These are phyloP conservation scores for Alnus rubra DNA, from an alignment of 306 rosid species.

Conservation along the genomic window DNA sequence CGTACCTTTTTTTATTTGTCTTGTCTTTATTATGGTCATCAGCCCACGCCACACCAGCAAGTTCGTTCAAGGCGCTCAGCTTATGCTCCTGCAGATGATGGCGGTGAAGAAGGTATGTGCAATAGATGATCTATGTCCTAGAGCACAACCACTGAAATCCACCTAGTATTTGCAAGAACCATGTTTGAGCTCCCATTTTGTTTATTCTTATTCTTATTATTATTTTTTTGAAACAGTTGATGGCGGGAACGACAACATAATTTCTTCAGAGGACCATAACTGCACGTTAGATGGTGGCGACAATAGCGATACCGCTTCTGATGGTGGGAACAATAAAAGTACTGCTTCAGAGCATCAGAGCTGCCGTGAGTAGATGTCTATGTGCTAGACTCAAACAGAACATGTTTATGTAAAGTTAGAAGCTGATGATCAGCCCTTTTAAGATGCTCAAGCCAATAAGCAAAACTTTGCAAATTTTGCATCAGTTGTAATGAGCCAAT, in stretches of 20 bases:
- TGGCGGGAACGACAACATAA: constrained; percentile 19
- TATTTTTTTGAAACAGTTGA: constrained; percentile 30
- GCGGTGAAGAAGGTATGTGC: constrained; percentile 58
- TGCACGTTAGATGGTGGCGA: constrained; percentile 29
- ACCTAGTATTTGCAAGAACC: not conserved
- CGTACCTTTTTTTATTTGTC: not conserved
- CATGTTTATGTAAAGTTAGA: constrained; percentile 29
- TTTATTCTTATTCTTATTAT: not conserved
- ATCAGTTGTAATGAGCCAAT: constrained; percentile 35
- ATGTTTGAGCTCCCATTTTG: constrained; percentile 15
- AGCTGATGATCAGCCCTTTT: constrained; percentile 14
- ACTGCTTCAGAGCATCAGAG: constrained; percentile 43
- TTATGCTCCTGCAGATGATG: constrained; percentile 71
- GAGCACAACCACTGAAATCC: constrained; percentile 6
- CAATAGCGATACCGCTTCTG: constrained; percentile 18
- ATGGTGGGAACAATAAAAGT: constrained; percentile 29
- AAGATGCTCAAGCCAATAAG: constrained; percentile 41
- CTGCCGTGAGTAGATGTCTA: constrained; percentile 26
- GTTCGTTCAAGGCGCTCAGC: constrained; percentile 81
- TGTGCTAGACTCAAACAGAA: constrained; percentile 14
- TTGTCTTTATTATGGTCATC: constrained; percentile 33
- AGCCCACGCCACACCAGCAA: constrained; percentile 94
- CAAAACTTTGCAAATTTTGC: constrained; percentile 34
- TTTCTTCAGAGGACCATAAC: constrained; percentile 43
- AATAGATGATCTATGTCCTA: not conserved